Conservation (phyloP, 352 stramenopile species). For the Pythium rhizo-oryzae region DNA sequence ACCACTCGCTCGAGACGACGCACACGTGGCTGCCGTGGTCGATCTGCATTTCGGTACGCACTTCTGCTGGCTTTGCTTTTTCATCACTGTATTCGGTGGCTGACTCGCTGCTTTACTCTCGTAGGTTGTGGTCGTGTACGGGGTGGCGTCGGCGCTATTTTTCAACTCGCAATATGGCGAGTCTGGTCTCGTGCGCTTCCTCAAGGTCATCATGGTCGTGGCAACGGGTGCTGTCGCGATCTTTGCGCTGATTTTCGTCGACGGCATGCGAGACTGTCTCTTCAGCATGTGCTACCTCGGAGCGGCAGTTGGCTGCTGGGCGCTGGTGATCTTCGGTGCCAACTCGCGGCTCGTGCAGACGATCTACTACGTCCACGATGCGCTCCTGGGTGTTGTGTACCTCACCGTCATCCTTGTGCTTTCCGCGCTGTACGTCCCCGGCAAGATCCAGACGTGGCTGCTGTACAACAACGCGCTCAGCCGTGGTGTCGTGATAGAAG, state of each 20-base stretch:
- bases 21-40: slow-evolving; percentile 39
- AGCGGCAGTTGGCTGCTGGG: slow-evolving; percentile 64
- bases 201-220: slow-evolving; percentile 57
- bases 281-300: slow-evolving; percentile 90
- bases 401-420: slow-evolving; percentile 89
- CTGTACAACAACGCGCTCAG: slow-evolving; percentile 95
- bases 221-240: slow-evolving; percentile 26
- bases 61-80: too few relatives aligned
- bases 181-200: slow-evolving; percentile 37
- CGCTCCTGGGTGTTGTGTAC: slow-evolving; percentile 86
- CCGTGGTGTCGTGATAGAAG: slow-evolving; percentile 93
- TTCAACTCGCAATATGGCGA: slow-evolving; percentile 43
- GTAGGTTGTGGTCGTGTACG: slow-evolving; percentile 29
- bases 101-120: too few relatives aligned
- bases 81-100: too few relatives aligned
- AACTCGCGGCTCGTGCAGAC: slow-evolving; percentile 81
- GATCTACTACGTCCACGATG: slow-evolving; percentile 91
- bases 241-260: slow-evolving; percentile 40
- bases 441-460: slow-evolving; percentile 93
- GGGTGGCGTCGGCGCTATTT: slow-evolving; percentile 35
- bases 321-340: slow-evolving; percentile 70
- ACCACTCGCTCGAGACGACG: slow-evolving; percentile 36
- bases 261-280: slow-evolving; percentile 79
- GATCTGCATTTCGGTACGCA: slow-evolving; percentile 32
- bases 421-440: slow-evolving; percentile 73